phyloP scores from a whole-genome alignment of 2,329 filamentous ascomycete species.

The Aspergillus phoenicis region DNA sequence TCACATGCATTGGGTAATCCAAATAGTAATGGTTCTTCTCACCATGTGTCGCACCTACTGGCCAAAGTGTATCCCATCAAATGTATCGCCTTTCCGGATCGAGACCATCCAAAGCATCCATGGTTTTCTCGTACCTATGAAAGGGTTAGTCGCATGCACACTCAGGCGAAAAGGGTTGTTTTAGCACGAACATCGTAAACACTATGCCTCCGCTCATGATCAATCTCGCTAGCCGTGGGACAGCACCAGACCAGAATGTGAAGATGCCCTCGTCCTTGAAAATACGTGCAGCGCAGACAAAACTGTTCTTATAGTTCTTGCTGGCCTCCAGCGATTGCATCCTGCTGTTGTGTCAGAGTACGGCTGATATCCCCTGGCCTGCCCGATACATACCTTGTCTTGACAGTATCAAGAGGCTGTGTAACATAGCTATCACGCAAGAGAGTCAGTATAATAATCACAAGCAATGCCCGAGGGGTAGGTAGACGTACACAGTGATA shows the following conservation, averaged over 20 bases:
- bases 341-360: constrained; percentile 42
- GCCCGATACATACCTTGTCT: constrained; percentile 63
- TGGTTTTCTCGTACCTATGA: constrained; percentile 82
- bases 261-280: constrained; percentile 85
- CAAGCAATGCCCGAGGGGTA: not conserved
- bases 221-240: constrained; percentile 80
- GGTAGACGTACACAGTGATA: constrained; percentile 71
- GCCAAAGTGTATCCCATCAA: constrained; percentile 43
- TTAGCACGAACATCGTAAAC: constrained; percentile 74
- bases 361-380: too few relatives aligned
- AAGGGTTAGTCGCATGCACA: constrained; percentile 15
- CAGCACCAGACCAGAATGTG: constrained; percentile 91
- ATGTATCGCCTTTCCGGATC: constrained; percentile 87
- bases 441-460: constrained; percentile 13
- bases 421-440: constrained; percentile 50
- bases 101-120: constrained; percentile 76
- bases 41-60: not conserved
- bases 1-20: not conserved
- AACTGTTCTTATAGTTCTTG: constrained; percentile 79
- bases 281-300: constrained; percentile 79
- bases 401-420: constrained; percentile 85
- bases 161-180: not conserved
- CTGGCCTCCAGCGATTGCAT: constrained; percentile 96
- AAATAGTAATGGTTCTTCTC: not conserved
- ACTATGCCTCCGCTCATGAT: constrained; percentile 95